Base-by-base conservation (phyloP, 495 filamentous ascomycete species). In the Glonium stellatum region DNA sequence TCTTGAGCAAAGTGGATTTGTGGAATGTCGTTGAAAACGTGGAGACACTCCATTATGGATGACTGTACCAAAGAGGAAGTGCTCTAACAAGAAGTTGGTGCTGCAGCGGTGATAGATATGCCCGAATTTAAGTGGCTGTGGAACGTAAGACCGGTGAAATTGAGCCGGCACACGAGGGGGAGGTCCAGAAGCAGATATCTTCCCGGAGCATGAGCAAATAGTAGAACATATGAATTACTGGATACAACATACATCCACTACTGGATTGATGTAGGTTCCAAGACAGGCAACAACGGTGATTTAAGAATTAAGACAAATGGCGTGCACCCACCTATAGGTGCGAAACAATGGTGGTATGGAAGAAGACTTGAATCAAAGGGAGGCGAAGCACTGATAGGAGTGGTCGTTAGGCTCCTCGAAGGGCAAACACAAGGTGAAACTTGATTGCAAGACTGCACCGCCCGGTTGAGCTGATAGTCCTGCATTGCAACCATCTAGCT, bases 1-100 rank as follows among this genome's bases (percentile, higher is more conserved):
- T 68, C 62, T n/a, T 39, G 10, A 44, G 51, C 18, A 22, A 37
- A 15, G 13, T 31, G 65, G 18, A 68, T 62, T 21, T 65, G 61
- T 37, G 65, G 65, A 21, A 68, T 23, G 42, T 68, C 65, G 27
- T 52, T 46, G 53, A 60, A 68, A 39, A 57, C 54, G 9, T 59
- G 55, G 27, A 49, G 51, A 47, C 21, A 12, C 4, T 44, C 54
- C 61, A 67, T 67, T 46, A 39, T 25, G 19, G 25, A 11, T 60
- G 36, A 19, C n/a, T 13, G 13, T 4, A 25, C 48, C 31, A 31
- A 51, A 9, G 15, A 9, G 21, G 21, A 23, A 51, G 8, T 15
- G 4, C 13, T 23, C 48, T 51, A 51, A 15, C 18, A 51, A 31
- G 25, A 31, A 6, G 15, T 6, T 6, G 48, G 25, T 25, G 8